These are phyloP conservation scores for Acorus gramineus DNA, from an alignment of 106 monocot genomes.

Conservation along the genomic window DNA sequence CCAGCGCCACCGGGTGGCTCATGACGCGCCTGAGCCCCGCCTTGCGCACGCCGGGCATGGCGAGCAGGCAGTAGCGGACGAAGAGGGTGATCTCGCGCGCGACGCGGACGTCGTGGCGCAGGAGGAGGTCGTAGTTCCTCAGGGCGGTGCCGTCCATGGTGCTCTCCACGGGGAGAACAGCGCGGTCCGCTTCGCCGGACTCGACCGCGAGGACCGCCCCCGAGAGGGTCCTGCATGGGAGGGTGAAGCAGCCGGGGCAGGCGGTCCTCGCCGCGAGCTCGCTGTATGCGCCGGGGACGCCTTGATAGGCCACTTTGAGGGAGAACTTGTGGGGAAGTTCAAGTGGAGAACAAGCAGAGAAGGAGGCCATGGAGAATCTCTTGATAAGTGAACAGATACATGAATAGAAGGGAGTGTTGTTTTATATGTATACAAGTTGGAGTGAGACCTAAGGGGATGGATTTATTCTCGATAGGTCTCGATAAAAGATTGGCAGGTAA, in stretches of 20 bases:
- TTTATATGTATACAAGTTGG: no score
- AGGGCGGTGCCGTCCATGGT: slow-evolving; percentile 44
- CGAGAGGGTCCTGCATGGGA: slow-evolving; percentile 46
- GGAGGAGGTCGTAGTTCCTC: slow-evolving; percentile 60
- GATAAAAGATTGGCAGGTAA: no score
- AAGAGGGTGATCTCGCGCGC: slow-evolving; percentile 55
- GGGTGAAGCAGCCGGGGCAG: slow-evolving; percentile 34
- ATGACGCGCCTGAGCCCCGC: slow-evolving; percentile 47
- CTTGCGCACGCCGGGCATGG: slow-evolving; percentile 58
- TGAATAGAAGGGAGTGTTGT: no score
- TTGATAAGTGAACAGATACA: no score
- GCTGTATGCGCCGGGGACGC: slow-evolving; percentile 62
- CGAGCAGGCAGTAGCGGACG: slow-evolving; percentile 66
- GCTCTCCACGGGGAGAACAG: slow-evolving; percentile 59
- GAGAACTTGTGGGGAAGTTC: no score
- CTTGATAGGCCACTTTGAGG: slow-evolving; percentile 50
- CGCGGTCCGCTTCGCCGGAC: slow-evolving; percentile 35
- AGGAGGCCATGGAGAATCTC: no score
- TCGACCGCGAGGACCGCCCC: slow-evolving; percentile 41
- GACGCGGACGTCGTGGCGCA: slow-evolving; percentile 45
- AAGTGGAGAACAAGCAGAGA: no score
- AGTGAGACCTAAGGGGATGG: no score
- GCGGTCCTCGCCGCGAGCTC: slow-evolving; percentile 71
- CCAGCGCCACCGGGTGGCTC: slow-evolving; percentile 59
- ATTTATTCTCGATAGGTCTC: no score